Percentiles rank a stretch among this genome's conserved stretches.
Evolutionary conservation across 2,329 filamentous ascomycete species (phyloP).

Genomic region (Fusarium duplospermum): DNA sequence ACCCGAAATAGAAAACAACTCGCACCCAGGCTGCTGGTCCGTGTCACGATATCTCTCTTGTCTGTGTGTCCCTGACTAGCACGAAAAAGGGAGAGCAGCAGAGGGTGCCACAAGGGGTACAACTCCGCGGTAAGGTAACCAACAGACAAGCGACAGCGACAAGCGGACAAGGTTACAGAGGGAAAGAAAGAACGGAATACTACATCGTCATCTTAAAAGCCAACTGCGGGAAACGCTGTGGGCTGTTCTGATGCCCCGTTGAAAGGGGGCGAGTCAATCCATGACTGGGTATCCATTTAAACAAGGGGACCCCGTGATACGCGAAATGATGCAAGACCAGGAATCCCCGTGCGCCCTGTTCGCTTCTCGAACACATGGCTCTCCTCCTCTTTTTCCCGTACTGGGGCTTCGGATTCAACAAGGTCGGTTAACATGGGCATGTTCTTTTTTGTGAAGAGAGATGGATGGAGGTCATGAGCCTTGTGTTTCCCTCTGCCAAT

Average conservation of each 20-base stretch:
- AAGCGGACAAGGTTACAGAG: not conserved
- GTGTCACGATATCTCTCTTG: not conserved
- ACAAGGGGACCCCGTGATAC: constrained; percentile 24
- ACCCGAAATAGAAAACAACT: constrained; percentile 18
- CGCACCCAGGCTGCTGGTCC: not conserved
- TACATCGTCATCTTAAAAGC: constrained; percentile 22
- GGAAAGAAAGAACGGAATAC: constrained; percentile 15
- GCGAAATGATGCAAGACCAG: constrained; percentile 33
- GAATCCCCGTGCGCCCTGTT: not conserved
- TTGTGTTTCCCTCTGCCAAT: constrained; percentile 15
- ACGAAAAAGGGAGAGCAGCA: not conserved
- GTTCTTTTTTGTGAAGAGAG: no score
- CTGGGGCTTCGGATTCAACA: no score
- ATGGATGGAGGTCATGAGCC: not conserved
- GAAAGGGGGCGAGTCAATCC: constrained; percentile 22
- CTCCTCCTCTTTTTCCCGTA: not conserved
- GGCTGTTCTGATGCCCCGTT: constrained; percentile 2
- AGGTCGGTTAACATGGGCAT: no score
- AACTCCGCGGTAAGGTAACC: not conserved
- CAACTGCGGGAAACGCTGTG: constrained; percentile 14
- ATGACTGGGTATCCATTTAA: not conserved
- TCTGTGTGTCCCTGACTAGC: constrained; percentile 28
- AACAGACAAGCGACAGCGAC: not conserved
- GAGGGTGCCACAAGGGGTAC: not conserved
- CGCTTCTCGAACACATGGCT: constrained; percentile 28